phyloP scores from a whole-genome alignment of 2,329 filamentous ascomycete species.

The Trichothecium sympodiale region DNA sequence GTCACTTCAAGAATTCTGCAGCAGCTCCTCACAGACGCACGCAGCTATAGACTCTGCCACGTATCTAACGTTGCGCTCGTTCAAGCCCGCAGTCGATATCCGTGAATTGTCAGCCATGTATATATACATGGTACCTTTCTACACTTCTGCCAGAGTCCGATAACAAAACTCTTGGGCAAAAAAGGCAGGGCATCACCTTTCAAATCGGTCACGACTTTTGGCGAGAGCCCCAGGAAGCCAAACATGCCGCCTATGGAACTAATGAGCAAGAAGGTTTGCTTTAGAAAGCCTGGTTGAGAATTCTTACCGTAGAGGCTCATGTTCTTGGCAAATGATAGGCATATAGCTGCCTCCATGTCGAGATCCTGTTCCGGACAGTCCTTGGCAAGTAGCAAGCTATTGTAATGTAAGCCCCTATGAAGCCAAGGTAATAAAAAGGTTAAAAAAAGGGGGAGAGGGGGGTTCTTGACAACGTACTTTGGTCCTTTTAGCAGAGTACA shows the following conservation, averaged over 20 bases:
- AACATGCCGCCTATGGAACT: constrained; percentile 31
- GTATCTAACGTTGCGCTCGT: constrained; percentile 19
- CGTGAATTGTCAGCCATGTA: constrained; percentile 27
- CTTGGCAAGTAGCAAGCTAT: constrained; percentile 24
- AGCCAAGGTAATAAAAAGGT: no score
- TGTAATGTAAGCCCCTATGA: not conserved
- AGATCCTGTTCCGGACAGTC: constrained; percentile 28
- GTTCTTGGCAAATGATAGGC: constrained; percentile 52
- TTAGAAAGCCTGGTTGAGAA: no score
- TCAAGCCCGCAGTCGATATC: constrained; percentile 27
- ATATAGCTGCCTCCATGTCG: constrained; percentile 39
- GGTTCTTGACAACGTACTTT: constrained; percentile 13
- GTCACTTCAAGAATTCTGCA: no score
- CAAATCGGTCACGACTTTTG: constrained; percentile 29
- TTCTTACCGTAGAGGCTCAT: constrained; percentile 30
- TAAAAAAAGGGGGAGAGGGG: not conserved
- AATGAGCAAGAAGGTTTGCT: no score
- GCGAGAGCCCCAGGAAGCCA: constrained; percentile 34
- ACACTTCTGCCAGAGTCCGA: constrained; percentile 15
- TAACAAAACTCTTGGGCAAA: no score
- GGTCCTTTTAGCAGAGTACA: constrained; percentile 13
- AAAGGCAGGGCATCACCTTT: constrained; percentile 13
- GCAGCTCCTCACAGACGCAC: no score
- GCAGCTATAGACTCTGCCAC: no score
- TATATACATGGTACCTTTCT: no score